Evolutionary conservation across 768 basidiomycete species (phyloP).

Genomic region (Amanita phalloides): DNA sequence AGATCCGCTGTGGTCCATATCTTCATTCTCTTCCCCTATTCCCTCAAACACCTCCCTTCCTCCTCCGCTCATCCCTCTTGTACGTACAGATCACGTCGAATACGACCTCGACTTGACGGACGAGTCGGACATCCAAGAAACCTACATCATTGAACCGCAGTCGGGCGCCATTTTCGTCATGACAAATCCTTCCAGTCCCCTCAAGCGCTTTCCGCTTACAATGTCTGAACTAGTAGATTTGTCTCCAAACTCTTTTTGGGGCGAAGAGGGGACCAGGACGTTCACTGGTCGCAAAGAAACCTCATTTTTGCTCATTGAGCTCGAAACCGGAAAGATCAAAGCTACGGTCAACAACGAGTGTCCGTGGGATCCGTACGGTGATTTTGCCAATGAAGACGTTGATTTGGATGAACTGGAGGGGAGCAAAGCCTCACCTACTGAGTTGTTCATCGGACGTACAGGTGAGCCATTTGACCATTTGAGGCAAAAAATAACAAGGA

Average conservation of each 20-base stretch:
- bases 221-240: constrained; percentile 90
- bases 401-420: constrained; percentile 36
- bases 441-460: constrained; percentile 41
- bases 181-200: constrained; percentile 49
- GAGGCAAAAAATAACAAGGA: not conserved
- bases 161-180: constrained; percentile 90
- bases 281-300: constrained; percentile 93
- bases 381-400: constrained; percentile 34
- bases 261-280: constrained; percentile 52
- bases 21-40: constrained; percentile 36
- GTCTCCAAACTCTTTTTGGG: constrained; percentile 69
- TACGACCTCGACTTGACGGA: constrained; percentile 45
- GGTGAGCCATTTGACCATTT: constrained; percentile 19
- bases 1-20: constrained; percentile 80
- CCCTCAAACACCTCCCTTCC: constrained; percentile 26
- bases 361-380: constrained; percentile 62
- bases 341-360: constrained; percentile 68
- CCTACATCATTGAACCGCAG: constrained; percentile 93
- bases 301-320: constrained; percentile 59
- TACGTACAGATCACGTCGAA: constrained; percentile 57
- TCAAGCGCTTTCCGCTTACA: constrained; percentile 84
- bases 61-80: constrained; percentile 57
- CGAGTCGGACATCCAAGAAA: constrained; percentile 48
- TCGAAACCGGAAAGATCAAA: constrained; percentile 75
- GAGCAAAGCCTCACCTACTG: constrained; percentile 28